Evolutionary conservation across 2,329 filamentous ascomycete genomes (phyloP).

Genomic region (Rhexocercosporidium sp.): DNA sequence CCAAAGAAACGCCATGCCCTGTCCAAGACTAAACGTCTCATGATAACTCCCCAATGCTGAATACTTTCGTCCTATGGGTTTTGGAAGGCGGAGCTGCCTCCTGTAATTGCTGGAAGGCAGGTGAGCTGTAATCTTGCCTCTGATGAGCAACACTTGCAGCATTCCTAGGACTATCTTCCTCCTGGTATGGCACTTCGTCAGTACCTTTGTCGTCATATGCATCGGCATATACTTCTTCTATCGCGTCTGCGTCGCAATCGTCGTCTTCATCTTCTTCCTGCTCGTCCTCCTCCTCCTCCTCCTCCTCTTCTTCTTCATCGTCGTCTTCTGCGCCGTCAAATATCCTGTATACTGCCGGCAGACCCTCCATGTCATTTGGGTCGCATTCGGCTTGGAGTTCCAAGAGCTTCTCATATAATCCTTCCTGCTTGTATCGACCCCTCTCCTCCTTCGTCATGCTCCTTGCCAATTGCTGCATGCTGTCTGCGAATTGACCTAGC

Average conservation of each 20-base stretch:
- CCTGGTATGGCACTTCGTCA: not conserved
- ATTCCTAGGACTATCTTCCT: not conserved
- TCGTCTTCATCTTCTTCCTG: conserved; percentile 5
- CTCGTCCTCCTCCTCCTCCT: conserved; percentile 1
- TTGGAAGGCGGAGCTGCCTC: not conserved
- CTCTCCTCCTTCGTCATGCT: conserved; percentile 20
- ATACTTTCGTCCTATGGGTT: conserved; percentile 18
- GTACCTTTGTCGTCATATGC: not conserved
- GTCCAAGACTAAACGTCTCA: conserved; percentile 1
- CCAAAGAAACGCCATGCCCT: not conserved
- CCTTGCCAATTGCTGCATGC: conserved; percentile 19
- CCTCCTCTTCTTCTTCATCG: conserved; percentile 7
- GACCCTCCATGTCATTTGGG: conserved; percentile 22
- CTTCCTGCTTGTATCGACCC: conserved; percentile 22
- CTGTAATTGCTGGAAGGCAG: not conserved
- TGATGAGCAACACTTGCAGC: not conserved
- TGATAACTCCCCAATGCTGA: conserved; percentile 20
- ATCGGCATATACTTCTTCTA: not conserved
- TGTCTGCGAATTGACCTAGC: conserved; percentile 24
- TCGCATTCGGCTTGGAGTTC: conserved; percentile 20
- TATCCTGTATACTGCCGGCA: conserved; percentile 22
- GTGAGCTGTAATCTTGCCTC: not conserved
- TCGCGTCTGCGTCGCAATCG: not conserved
- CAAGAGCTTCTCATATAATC: conserved; percentile 24
- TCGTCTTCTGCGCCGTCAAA: conserved; percentile 22